phyloP scores from a whole-genome alignment of 176 grass and related monocot genomes.

The Raddia distichophylla region DNA sequence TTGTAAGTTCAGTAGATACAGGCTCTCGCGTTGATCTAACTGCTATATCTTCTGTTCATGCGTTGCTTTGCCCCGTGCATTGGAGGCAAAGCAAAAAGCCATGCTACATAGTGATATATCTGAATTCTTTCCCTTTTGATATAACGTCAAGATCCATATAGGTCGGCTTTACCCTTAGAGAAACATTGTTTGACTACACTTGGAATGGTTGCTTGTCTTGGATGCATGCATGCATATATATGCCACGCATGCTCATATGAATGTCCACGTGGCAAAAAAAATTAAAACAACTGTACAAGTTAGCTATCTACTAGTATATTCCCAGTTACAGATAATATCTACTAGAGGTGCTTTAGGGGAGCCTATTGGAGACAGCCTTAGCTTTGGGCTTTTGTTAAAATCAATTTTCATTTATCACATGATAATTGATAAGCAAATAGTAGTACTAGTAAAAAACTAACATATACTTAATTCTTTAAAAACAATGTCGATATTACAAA shows the following conservation, averaged over 20 bases:
- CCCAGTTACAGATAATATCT: no score
- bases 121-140: conserved; percentile 1
- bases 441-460: no score
- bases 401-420: no score
- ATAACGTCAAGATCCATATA: not conserved
- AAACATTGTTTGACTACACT: not conserved
- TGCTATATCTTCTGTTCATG: not conserved
- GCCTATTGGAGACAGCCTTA: no score
- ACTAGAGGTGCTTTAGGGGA: no score
- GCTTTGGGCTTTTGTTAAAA: no score
- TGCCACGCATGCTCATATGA: not conserved
- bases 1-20: not conserved
- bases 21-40: not conserved
- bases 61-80: conserved; percentile 5
- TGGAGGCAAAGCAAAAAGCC: conserved; percentile 33
- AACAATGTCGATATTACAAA: no score
- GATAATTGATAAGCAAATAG: no score
- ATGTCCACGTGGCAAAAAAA: not conserved
- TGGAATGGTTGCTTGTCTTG: not conserved
- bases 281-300: not conserved
- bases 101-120: not conserved
- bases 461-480: no score
- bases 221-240: not conserved
- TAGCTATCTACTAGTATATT: no score
- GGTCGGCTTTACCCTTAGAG: not conserved